Conservation (phyloP, 805 yeast genomes). For the Spathaspora girioi region DNA sequence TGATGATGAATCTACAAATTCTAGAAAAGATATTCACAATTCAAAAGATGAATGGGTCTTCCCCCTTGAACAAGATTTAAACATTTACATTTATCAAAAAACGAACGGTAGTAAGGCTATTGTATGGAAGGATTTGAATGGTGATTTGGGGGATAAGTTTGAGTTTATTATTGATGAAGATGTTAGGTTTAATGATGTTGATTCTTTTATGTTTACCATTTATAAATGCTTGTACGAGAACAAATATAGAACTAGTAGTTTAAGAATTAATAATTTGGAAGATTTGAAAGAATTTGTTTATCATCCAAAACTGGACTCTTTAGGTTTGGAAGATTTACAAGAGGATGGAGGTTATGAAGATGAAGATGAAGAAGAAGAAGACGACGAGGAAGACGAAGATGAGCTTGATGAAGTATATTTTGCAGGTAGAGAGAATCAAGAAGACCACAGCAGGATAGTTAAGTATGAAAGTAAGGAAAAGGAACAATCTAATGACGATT, state of each 20-base stretch:
- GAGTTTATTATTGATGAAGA: slow-evolving; percentile 72
- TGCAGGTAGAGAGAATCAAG: slow-evolving; percentile 7
- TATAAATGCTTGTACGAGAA: slow-evolving; percentile 73
- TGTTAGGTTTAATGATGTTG: slow-evolving; percentile 52
- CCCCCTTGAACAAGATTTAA: slow-evolving; percentile 57
- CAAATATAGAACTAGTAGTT: slow-evolving; percentile 57
- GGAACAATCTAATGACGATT: background rate
- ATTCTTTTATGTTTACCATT: slow-evolving; percentile 57
- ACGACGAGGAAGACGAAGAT: slow-evolving; percentile 15
- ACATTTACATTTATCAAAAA: slow-evolving; percentile 50
- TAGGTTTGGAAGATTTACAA: slow-evolving; percentile 19
- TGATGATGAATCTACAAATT: slow-evolving; percentile 20
- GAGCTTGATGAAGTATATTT: slow-evolving; percentile 17
- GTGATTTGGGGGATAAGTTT: slow-evolving; percentile 82
- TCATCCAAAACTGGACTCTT: slow-evolving; percentile 18
- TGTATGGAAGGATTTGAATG: slow-evolving; percentile 78
- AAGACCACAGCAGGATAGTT: slow-evolving; percentile 9
- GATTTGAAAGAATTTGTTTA: slow-evolving; percentile 58
- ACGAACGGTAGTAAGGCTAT: slow-evolving; percentile 55
- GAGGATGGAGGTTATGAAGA: slow-evolving; percentile 23
- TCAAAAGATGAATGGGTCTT: slow-evolving; percentile 69
- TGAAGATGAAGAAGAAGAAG: slow-evolving; percentile 16
- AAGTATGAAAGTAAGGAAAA: background rate
- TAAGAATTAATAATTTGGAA: slow-evolving; percentile 33
- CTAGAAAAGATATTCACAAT: slow-evolving; percentile 15